Percentiles rank a stretch among this genome's conserved stretches.
phyloP scores from a whole-genome alignment of 116 monocot genomes.

The Iris pallida region DNA sequence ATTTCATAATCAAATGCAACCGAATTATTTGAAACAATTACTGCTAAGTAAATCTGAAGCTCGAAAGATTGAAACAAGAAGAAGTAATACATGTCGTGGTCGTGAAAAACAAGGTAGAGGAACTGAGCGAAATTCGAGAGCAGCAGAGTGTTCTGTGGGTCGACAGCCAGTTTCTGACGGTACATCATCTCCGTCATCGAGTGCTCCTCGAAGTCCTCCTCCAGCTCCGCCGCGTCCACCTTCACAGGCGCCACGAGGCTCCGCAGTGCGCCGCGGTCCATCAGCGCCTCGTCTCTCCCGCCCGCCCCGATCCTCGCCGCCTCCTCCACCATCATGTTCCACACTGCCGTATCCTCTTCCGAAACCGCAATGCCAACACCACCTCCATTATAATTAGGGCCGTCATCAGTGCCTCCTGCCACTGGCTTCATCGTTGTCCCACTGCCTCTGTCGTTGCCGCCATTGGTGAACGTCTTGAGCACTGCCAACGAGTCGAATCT shows the following conservation, averaged over 20 bases:
- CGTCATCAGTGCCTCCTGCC: conserved; percentile 47
- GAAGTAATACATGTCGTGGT: conserved; percentile 51
- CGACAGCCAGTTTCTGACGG: conserved; percentile 29
- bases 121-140: conserved; percentile 90
- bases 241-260: conserved; percentile 49
- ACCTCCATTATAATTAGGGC: background rate
- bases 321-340: conserved; percentile 42
- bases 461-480: conserved; percentile 10
- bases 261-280: conserved; percentile 40
- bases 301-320: conserved; percentile 40
- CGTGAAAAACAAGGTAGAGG: conserved; percentile 60
- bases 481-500: conserved; percentile 9
- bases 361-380: background rate
- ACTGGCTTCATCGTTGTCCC: conserved; percentile 37
- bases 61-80: background rate
- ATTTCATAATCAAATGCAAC: no score
- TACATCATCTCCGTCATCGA: conserved; percentile 46
- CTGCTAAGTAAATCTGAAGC: no score
- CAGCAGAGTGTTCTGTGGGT: conserved; percentile 54
- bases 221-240: conserved; percentile 35
- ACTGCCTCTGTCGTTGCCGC: conserved; percentile 19
- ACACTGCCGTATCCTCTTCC: conserved; percentile 25
- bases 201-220: conserved; percentile 33
- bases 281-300: conserved; percentile 32
- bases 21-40: no score